Percentiles rank a stretch among this genome's conserved stretches.
Conservation (phyloP, 768 basidiomycete genomes). For the Floccularia luteovirens region DNA sequence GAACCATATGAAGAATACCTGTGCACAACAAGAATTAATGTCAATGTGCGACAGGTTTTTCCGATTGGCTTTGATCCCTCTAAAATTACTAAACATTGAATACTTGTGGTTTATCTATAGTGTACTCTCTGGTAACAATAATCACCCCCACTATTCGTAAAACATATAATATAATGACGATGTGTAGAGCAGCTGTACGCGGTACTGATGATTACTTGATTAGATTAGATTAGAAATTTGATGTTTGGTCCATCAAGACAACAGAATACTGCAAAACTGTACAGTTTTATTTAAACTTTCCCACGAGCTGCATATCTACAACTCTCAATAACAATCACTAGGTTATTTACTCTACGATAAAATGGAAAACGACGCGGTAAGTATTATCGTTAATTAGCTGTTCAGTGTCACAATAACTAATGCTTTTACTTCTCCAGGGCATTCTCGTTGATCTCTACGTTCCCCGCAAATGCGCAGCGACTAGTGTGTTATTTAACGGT, state of each 20-base stretch:
- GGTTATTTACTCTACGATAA: constrained; percentile 20
- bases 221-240: too few species aligned
- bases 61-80: constrained; percentile 54
- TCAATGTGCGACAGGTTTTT: constrained; percentile 89
- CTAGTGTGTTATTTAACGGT: constrained; percentile 54
- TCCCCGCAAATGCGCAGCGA: constrained; percentile 98
- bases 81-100: not conserved
- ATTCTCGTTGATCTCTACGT: constrained; percentile 99
- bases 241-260: too few species aligned
- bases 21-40: constrained; percentile 68
- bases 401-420: constrained; percentile 1
- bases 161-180: too few species aligned
- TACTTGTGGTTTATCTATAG: too few species aligned
- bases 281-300: constrained; percentile 28
- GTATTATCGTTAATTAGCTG: constrained; percentile 16
- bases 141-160: too few species aligned
- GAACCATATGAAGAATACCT: constrained; percentile 57
- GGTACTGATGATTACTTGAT: too few species aligned
- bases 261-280: too few species aligned
- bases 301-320: constrained; percentile 20
- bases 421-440: constrained; percentile 46
- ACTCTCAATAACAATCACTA: constrained; percentile 14
- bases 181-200: too few species aligned
- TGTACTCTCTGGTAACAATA: too few species aligned
- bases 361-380: constrained; percentile 91